phyloP scores from a whole-genome alignment of 305 asterid species.

The Galium porrigens region DNA sequence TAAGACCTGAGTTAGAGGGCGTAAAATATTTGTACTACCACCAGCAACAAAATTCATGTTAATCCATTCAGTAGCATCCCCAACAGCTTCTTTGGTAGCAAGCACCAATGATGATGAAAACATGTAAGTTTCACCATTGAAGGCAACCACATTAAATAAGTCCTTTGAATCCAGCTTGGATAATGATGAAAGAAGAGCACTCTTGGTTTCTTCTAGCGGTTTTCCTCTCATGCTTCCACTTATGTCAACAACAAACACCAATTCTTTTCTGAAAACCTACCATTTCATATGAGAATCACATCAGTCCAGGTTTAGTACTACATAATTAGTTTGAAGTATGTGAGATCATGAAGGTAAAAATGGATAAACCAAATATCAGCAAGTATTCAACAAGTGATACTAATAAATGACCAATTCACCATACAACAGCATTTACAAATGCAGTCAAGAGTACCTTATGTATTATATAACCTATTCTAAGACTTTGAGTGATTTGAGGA shows the following conservation, averaged over 20 bases:
- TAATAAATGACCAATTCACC: not conserved
- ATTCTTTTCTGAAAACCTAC: constrained; percentile 65
- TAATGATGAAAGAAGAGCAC: constrained; percentile 56
- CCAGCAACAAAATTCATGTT: constrained; percentile 60
- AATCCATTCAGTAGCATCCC: constrained; percentile 55
- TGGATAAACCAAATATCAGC: not conserved
- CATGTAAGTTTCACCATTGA: constrained; percentile 45
- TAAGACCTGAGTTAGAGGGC: constrained; percentile 59
- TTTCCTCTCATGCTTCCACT: constrained; percentile 91
- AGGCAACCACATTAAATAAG: constrained; percentile 61
- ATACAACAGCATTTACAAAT: not conserved
- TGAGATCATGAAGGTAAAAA: not conserved
- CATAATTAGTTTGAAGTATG: not conserved
- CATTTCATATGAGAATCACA: constrained; percentile 5
- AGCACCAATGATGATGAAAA: constrained; percentile 53
- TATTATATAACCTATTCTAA: not conserved
- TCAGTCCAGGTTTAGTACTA: constrained; percentile 4
- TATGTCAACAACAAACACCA: constrained; percentile 76
- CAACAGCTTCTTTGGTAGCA: constrained; percentile 49
- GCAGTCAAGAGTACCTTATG: not conserved
- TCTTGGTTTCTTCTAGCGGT: constrained; percentile 60
- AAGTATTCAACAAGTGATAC: not conserved
- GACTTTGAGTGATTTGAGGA: not conserved
- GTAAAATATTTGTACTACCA: constrained; percentile 68
- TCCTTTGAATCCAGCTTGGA: constrained; percentile 55